phyloP scores from a whole-genome alignment of 805 yeast genomes.

The Starmera pachycereana region DNA sequence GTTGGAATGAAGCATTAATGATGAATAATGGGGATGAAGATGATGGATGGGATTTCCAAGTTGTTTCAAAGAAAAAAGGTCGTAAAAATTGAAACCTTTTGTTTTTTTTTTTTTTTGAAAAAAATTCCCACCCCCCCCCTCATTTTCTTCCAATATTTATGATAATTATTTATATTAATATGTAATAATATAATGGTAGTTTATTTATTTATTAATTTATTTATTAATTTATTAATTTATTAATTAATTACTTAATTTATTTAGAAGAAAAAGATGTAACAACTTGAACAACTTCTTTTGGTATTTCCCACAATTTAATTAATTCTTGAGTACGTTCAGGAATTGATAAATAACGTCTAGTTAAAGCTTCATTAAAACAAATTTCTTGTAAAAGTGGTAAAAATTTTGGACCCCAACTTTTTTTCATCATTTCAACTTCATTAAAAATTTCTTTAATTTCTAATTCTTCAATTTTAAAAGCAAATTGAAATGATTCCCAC shows the following conservation, averaged over 20 bases:
- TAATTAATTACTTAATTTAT: no score
- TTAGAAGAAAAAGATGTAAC: not conserved
- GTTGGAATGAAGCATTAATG: slow-evolving; percentile 67
- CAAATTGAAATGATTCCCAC: slow-evolving; percentile 69
- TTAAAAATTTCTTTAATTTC: slow-evolving; percentile 68
- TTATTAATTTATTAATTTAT: not conserved
- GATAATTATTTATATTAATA: no score
- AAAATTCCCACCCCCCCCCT: no score
- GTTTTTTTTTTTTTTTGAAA: not conserved
- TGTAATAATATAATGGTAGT: not conserved
- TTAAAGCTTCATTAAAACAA: slow-evolving; percentile 83
- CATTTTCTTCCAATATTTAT: no score
- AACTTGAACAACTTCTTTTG: slow-evolving; percentile 6
- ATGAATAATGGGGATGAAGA: slow-evolving; percentile 28
- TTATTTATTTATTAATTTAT: not conserved
- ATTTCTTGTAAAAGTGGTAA: slow-evolving; percentile 80
- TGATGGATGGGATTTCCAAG: slow-evolving; percentile 56
- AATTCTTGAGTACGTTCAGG: slow-evolving; percentile 27
- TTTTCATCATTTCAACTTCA: slow-evolving; percentile 65
- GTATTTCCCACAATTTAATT: slow-evolving; percentile 23
- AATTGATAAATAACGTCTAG: slow-evolving; percentile 50
- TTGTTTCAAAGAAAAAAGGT: slow-evolving; percentile 52
- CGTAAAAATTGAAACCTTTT: slow-evolving; percentile 30
- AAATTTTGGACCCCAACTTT: slow-evolving; percentile 72
- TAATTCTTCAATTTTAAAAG: slow-evolving; percentile 66